Conservation (phyloP, 305 asterid species). For the Fraxinus baroniana region DNA sequence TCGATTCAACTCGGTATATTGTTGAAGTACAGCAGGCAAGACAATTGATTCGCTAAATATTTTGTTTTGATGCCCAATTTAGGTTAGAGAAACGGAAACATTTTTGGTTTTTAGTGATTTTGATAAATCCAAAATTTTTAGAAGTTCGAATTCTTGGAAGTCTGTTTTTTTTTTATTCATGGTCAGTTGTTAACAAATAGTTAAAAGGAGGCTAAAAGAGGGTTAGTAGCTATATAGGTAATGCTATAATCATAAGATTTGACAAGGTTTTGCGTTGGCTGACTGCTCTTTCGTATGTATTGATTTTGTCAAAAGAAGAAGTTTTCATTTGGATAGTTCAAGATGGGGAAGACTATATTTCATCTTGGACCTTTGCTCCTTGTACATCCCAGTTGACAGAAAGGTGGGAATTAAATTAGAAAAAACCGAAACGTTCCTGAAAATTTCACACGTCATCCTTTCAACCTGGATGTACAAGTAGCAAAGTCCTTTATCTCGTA, state of each 20-base stretch:
- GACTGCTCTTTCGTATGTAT: too few species aligned
- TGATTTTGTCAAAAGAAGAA: too few species aligned
- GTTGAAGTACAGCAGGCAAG: neutral
- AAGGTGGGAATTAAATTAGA: neutral
- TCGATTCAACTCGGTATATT: neutral
- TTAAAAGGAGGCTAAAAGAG: neutral
- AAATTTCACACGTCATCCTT: neutral
- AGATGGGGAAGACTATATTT: too few species aligned
- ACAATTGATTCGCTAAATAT: neutral
- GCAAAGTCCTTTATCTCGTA: neutral
- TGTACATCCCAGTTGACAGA: neutral
- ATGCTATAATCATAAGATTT: neutral
- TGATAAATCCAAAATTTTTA: neutral
- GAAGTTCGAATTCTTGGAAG: neutral
- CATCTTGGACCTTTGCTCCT: too few species aligned
- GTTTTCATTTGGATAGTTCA: too few species aligned
- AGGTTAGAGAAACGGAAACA: neutral
- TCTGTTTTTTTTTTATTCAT: neutral
- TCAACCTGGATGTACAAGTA: neutral
- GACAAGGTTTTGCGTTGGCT: neutral
- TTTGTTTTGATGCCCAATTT: neutral
- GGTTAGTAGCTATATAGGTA: neutral
- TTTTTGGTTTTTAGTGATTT: neutral
- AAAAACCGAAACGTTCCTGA: too few species aligned
- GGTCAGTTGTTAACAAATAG: neutral